These are phyloP conservation scores for Phytophthora chlamydospora DNA, from an alignment of 352 stramenopile species.

Conservation along the genomic window DNA sequence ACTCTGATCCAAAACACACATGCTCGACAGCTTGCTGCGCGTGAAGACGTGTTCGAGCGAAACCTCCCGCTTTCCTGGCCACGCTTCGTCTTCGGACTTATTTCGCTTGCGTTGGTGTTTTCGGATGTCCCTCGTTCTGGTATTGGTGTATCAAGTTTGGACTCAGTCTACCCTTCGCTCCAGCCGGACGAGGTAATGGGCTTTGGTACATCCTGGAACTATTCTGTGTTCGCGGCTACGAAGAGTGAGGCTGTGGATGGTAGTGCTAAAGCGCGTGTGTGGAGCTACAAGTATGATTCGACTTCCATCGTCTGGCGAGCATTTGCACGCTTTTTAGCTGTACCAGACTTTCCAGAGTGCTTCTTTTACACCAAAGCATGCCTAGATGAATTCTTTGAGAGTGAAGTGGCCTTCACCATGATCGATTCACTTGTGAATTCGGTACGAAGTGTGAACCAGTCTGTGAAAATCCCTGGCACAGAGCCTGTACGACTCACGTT, in stretches of 20 bases:
- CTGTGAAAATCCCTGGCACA: not conserved
- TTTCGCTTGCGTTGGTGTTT: constrained; percentile 33
- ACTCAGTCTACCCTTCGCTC: constrained; percentile 14
- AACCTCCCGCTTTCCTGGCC: constrained; percentile 23
- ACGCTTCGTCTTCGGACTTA: constrained; percentile 7
- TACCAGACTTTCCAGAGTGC: constrained; percentile 30
- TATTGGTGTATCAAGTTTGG: constrained; percentile 14
- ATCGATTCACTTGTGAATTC: constrained; percentile 27
- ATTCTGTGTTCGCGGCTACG: constrained; percentile 20
- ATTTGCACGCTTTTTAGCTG: constrained; percentile 22
- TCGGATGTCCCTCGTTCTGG: constrained; percentile 35
- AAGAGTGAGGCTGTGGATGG: constrained; percentile 10
- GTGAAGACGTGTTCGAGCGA: constrained; percentile 21
- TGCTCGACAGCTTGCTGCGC: constrained; percentile 9
- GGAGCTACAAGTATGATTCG: constrained; percentile 47
- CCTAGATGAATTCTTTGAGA: constrained; percentile 5
- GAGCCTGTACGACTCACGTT: constrained; percentile 3
- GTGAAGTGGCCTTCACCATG: constrained; percentile 26
- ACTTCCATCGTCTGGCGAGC: constrained; percentile 33
- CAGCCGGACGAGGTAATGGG: constrained; percentile 31
- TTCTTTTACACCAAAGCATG: constrained; percentile 24
- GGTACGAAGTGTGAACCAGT: not conserved
- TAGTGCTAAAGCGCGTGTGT: constrained; percentile 19
- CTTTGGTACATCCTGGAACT: constrained; percentile 32
- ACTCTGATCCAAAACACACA: constrained; percentile 16